Base-by-base conservation (phyloP, 1,284 basidiomycete species). In the Moesziomyces aphidis region DNA sequence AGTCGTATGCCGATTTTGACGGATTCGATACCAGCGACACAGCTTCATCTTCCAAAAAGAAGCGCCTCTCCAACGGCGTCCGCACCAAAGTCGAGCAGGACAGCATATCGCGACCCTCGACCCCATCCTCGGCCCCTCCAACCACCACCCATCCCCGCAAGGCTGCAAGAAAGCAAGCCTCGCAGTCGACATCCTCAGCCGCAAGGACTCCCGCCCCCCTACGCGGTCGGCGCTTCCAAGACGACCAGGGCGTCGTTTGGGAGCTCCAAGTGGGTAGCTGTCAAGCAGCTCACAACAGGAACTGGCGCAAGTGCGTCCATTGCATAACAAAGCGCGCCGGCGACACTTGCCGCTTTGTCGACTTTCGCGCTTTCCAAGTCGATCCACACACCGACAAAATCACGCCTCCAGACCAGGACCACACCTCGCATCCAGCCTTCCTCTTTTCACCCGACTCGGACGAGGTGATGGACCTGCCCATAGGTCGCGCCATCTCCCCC, bases 281-380 rank as follows among this genome's bases (percentile, higher is more conserved):
- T 48, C 24, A 56, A 1, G 4, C 7, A 4, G 3, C n/a, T n/a
- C 54, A 62, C 8, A 66, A 70, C 54, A 13, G 21, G 4, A n/a
- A 34, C 4, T 71, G 60, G 60, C 58, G 55, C 13, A 72, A 34
- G 44, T 78, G 77, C 51, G 50, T 53, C 15, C 56, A 51, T 5
- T 78, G 77, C 50, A 47, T 62, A 24, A 23, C 36, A 8, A 77
- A 70, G 60, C 23, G 4, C 1, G 24, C 19, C 8, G 66, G 67
- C 22, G 77, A 77, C 21, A 63, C 55, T 2, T 78, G 77, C 42
- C 74, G 70, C 45, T 78, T 75, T 24, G 13, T 54, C 4, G 49
- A 50, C 24, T 57, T 73, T 42, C 58, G 77, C 19, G 65, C 63
- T 4, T 61, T 78, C 19, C 54, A 61, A 8, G 39, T 77, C 43